These are phyloP conservation scores for Spergularia bocconei DNA, from an alignment of 148 eudicot genomes.

Conservation along the genomic window DNA sequence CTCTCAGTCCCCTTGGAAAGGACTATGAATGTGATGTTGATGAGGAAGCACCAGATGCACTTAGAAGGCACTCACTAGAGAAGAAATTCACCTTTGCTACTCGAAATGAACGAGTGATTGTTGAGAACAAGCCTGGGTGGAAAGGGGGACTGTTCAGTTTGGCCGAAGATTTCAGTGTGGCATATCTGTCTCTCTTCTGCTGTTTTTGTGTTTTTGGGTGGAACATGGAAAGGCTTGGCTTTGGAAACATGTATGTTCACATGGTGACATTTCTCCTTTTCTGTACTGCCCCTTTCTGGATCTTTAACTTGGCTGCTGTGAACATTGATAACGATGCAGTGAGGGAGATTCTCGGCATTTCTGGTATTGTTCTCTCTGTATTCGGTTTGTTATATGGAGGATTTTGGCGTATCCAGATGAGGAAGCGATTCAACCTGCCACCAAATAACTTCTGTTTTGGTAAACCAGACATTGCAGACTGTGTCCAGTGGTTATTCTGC, in stretches of 20 bases:
- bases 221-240: conserved; percentile 96
- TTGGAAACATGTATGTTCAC: conserved; percentile 97
- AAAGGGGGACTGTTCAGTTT: conserved; percentile 75
- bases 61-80: conserved; percentile 43
- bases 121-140: conserved; percentile 65
- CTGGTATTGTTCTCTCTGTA: conserved; percentile 68
- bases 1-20: conserved; percentile 86
- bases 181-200: conserved; percentile 80
- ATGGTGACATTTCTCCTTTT: conserved; percentile 84
- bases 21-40: conserved; percentile 57
- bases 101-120: conserved; percentile 41
- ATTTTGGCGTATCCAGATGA: conserved; percentile 93
- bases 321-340: conserved; percentile 68
- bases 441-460: conserved; percentile 54
- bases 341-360: conserved; percentile 59
- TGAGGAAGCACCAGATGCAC: conserved; percentile 50
- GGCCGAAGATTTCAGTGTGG: conserved; percentile 75
- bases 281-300: conserved; percentile 87
- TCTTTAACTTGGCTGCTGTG: conserved; percentile 81
- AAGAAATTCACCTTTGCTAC: conserved; percentile 61
- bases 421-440: conserved; percentile 73
- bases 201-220: conserved; percentile 93
- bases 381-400: conserved; percentile 95
- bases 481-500: conserved; percentile 77
- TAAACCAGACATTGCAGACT: conserved; percentile 66